phyloP scores from a whole-genome alignment of 768 basidiomycete genomes.

The Leucogyrophana mollusca region DNA sequence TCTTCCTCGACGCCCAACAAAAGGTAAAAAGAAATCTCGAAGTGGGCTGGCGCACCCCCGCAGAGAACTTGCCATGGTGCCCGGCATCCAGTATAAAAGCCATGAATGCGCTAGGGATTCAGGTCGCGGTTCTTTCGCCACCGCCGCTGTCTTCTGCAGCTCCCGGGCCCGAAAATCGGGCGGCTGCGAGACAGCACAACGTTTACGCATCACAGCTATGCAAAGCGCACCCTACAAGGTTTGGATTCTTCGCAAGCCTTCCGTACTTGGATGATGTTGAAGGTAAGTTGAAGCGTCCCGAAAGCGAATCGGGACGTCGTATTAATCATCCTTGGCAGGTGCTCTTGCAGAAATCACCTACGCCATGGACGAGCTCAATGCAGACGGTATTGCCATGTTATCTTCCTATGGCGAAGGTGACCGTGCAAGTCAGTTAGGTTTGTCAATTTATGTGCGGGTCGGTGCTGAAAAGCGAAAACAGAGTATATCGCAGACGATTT shows the following conservation, averaged over 20 bases:
- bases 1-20: slow-evolving; percentile 53
- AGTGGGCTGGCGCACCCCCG: slow-evolving; percentile 62
- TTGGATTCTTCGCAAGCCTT: slow-evolving; percentile 69
- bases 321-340: slow-evolving; percentile 35
- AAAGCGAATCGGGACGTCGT: slow-evolving; percentile 3
- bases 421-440: slow-evolving; percentile 45
- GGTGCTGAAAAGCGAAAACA: slow-evolving; percentile 25
- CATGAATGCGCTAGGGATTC: slow-evolving; percentile 61
- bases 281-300: slow-evolving; percentile 35
- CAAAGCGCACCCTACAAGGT: slow-evolving; percentile 47
- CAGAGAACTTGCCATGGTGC: slow-evolving; percentile 65
- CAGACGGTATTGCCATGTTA: slow-evolving; percentile 63
- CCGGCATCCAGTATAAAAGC: slow-evolving; percentile 54
- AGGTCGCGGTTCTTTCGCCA: slow-evolving; percentile 63
- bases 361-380: slow-evolving; percentile 57
- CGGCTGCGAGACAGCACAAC: slow-evolving; percentile 47
- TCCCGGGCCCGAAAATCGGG: slow-evolving; percentile 39
- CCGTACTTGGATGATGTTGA: slow-evolving; percentile 62
- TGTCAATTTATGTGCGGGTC: neutral
- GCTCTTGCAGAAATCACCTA: slow-evolving; percentile 59
- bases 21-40: slow-evolving; percentile 44
- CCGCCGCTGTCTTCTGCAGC: slow-evolving; percentile 50
- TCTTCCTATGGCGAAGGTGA: slow-evolving; percentile 64
- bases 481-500: slow-evolving; percentile 65
- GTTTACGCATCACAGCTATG: slow-evolving; percentile 46